phyloP scores from a whole-genome alignment of 179 eudicot species.

The Dionaea muscipula region DNA sequence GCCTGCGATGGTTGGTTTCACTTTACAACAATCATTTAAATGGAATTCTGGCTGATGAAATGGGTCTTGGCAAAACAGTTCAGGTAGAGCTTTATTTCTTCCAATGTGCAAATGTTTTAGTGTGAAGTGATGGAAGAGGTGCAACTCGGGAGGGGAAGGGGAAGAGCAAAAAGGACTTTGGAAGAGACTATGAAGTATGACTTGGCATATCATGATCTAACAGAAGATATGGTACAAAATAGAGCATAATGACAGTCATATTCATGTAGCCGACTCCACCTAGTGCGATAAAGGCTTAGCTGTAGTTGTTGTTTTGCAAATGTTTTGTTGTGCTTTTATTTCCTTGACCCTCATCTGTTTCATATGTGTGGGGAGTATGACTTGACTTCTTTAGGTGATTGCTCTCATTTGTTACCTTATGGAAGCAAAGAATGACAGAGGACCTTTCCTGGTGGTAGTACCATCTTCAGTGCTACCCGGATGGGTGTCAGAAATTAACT shows the following conservation, averaged over 20 bases:
- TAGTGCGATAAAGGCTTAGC: too few species aligned
- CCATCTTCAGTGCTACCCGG: slow-evolving; percentile 98
- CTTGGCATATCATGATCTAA: too few species aligned
- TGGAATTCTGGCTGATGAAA: slow-evolving; percentile 99
- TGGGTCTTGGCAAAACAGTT: slow-evolving; percentile 99
- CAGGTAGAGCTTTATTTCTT: slow-evolving; percentile 39
- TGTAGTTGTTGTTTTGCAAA: too few species aligned
- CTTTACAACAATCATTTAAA: slow-evolving; percentile 93
- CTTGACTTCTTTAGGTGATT: slow-evolving; percentile 51
- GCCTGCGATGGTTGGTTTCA: slow-evolving; percentile 90
- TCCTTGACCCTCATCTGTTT: not conserved
- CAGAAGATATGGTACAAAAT: too few species aligned
- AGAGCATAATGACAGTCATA: too few species aligned
- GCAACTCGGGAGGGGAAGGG: too few species aligned
- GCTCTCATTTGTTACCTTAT: slow-evolving; percentile 83
- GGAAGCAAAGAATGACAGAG: slow-evolving; percentile 95
- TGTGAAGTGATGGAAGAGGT: too few species aligned
- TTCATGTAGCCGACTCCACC: too few species aligned
- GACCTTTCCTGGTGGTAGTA: slow-evolving; percentile 95
- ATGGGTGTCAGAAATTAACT: slow-evolving; percentile 76
- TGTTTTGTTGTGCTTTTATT: not conserved
- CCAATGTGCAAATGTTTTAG: too few species aligned
- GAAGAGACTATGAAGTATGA: too few species aligned
- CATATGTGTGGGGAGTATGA: not conserved
- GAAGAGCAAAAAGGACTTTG: too few species aligned